Base-by-base conservation (phyloP, 768 basidiomycete species). In the Russula sp. region DNA sequence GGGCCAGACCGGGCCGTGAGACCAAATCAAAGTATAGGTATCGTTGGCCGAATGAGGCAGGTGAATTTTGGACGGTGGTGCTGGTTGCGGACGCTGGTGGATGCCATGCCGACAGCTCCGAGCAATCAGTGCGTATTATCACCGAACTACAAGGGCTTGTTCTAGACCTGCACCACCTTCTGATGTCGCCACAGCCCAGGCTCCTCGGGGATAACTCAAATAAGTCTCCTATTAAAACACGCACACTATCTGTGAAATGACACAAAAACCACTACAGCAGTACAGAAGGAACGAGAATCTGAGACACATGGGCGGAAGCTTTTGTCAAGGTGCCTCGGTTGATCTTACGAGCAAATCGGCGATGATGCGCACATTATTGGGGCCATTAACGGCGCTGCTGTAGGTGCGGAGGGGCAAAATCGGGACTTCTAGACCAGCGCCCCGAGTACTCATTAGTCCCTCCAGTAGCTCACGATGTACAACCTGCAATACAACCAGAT, bases 101-200 rank as follows among this genome's bases (percentile, higher is more conserved):
- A 53, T 29, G 16, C 51, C 52, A 53, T 38, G 52, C 25, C 51
- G 51, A 53, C 51, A 25, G 35, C 50, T 52, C 51, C 36, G 20
- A 51, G 9, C n/a, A 51, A 39, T 52, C 51, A 22, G 25, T 7
- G 38, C 56, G 64, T 38, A 47, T 66, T 61, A 63, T 68, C 66
- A 20, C 66, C 79, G 74, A 67, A 74, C 69, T 76, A 75, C 43
- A 74, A 73, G 48, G 69, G 20, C 14, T 39, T 38, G 25, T 39
- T 53, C 51, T 39, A 53, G 52, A 53, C 25, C 29, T 38, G 39
- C 39, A 41, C 52, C 38, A 53, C 52, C 73, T 57, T 75, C 76
- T 11, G 76, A 75, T 65, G 75, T 78, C 11, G 71, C 78, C 22
- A 78, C 58, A 77, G 65, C 36, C 70, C 67, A 25, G 73, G 65